These are phyloP conservation scores for Marasmius sp. DNA, from an alignment of 1,284 basidiomycete genomes.

Conservation along the genomic window DNA sequence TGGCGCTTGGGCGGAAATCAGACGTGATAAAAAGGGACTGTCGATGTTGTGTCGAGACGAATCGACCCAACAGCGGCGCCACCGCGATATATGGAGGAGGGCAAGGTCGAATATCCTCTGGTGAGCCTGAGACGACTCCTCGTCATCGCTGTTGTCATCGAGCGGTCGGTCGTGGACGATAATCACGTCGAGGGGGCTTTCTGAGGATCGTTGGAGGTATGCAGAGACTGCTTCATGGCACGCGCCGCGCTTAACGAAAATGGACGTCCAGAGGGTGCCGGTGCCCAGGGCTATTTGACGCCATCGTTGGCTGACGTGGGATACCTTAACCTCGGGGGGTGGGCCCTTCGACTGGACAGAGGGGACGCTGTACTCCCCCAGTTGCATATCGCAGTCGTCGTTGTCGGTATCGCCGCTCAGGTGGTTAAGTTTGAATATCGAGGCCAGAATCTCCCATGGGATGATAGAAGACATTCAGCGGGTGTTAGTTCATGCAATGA, in stretches of 20 bases:
- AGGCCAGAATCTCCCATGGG: constrained; percentile 48
- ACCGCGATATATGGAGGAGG: constrained; percentile 30
- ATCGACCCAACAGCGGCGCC: constrained; percentile 33
- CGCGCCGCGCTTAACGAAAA: constrained; percentile 26
- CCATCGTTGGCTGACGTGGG: constrained; percentile 37
- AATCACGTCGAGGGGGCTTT: constrained; percentile 30
- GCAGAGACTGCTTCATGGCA: constrained; percentile 23
- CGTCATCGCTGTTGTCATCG: constrained; percentile 4
- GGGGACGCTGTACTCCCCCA: neutral
- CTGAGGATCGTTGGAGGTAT: constrained; percentile 36
- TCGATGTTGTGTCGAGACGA: constrained; percentile 23
- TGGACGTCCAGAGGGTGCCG: constrained; percentile 37
- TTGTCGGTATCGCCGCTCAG: neutral
- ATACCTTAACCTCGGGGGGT: constrained; percentile 37
- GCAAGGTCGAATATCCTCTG: constrained; percentile 28
- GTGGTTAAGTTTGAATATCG: constrained; percentile 22
- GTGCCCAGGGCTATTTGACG: constrained; percentile 36
- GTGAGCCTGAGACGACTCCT: constrained; percentile 3
- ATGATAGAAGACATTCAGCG: too few relatives aligned
- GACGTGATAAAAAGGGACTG: constrained; percentile 25
- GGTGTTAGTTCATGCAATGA: too few relatives aligned
- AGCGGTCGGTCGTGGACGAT: constrained; percentile 19
- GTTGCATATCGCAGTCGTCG: neutral
- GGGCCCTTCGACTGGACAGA: neutral
- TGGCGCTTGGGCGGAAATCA: constrained; percentile 27